Conservation (phyloP, 176 grass and related monocot species). For the Ensete ventricosum region DNA sequence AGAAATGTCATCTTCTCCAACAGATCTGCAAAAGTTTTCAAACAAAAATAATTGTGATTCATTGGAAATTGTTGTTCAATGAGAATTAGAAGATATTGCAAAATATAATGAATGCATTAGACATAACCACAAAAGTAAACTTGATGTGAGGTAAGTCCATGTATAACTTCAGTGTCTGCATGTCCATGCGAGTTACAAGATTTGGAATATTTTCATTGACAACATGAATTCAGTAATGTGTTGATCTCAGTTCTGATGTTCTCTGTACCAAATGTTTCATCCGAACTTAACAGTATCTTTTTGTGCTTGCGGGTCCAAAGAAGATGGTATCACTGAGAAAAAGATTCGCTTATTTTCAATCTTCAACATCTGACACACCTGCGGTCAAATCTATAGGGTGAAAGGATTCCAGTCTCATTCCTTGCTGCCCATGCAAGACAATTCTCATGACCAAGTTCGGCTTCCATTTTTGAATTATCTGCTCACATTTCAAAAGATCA, state of each 20-base stretch:
- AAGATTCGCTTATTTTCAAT: too few relatives aligned
- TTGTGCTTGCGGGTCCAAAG: too few relatives aligned
- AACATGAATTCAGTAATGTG: not conserved
- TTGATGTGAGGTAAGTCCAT: too few relatives aligned
- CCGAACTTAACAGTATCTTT: too few relatives aligned
- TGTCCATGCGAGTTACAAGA: too few relatives aligned
- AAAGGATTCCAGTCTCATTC: slow-evolving; percentile 52
- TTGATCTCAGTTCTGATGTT: not conserved
- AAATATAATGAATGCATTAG: not conserved
- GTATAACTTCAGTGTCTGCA: too few relatives aligned
- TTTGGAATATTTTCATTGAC: too few relatives aligned
- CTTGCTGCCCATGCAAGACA: slow-evolving; percentile 63
- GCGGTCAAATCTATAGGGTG: slow-evolving; percentile 55
- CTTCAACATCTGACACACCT: slow-evolving; percentile 20
- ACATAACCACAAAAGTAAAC: not conserved
- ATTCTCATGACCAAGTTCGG: slow-evolving; percentile 27
- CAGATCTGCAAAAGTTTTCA: slow-evolving; percentile 8
- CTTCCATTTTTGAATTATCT: slow-evolving; percentile 29
- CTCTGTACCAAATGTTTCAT: not conserved
- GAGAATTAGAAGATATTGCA: not conserved
- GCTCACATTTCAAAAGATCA: not conserved
- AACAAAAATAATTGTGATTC: not conserved
- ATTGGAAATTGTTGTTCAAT: not conserved
- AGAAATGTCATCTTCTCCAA: slow-evolving; percentile 42
- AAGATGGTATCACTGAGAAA: too few relatives aligned